A percentile compares a stretch with the other conserved stretches of the same genome.
phyloP scores from a whole-genome alignment of 202 grass and related monocot genomes.

The Setaria viridis region DNA sequence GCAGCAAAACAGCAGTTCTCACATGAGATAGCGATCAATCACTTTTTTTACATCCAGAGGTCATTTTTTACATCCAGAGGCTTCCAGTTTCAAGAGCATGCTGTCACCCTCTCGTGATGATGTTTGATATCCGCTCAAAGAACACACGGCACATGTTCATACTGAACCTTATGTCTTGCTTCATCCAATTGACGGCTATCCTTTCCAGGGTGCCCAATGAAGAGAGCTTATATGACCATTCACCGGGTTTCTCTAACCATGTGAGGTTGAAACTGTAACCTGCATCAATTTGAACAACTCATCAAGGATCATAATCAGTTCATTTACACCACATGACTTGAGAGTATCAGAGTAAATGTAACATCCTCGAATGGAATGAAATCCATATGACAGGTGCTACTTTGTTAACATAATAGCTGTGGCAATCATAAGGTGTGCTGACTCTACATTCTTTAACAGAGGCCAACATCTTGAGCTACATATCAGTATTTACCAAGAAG shows the following conservation, averaged over 20 bases:
- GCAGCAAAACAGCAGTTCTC: too few species aligned
- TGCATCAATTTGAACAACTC: constrained; percentile 34
- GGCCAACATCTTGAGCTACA: neutral
- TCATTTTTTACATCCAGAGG: constrained; percentile 11
- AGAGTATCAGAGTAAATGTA: neutral
- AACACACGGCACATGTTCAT: constrained; percentile 64
- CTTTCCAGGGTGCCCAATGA: constrained; percentile 72
- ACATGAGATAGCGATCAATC: too few species aligned
- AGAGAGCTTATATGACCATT: constrained; percentile 57
- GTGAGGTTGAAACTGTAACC: constrained; percentile 47
- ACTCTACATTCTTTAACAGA: neutral
- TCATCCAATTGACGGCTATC: constrained; percentile 76
- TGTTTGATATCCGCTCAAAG: constrained; percentile 53
- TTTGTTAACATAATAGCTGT: constrained; percentile 15
- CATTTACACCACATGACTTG: neutral
- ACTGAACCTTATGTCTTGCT: constrained; percentile 64
- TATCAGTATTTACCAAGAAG: neutral
- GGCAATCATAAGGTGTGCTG: neutral
- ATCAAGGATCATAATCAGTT: constrained; percentile 29
- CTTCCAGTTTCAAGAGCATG: neutral
- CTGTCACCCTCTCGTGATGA: constrained; percentile 9
- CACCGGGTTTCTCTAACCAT: constrained; percentile 39
- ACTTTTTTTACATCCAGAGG: neutral
- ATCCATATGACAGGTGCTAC: neutral
- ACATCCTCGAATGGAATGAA: neutral